Conservation (phyloP, 179 eudicot genomes). For the Dionaea muscipula region DNA sequence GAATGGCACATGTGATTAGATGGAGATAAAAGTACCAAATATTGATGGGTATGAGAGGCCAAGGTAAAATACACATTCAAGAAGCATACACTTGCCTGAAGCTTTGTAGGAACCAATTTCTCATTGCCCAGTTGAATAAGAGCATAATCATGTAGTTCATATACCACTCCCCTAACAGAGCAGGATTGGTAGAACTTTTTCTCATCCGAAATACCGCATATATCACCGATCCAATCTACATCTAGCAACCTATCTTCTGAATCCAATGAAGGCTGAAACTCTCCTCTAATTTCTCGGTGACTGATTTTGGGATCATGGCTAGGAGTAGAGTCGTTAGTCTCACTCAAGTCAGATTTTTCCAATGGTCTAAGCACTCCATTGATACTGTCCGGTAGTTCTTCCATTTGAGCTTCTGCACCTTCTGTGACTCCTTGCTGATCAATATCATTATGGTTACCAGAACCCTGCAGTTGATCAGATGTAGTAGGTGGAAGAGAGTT, state of each 20-base stretch:
- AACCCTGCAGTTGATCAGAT: conserved; percentile 17
- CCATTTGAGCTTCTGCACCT: conserved; percentile 19
- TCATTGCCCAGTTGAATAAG: conserved; percentile 32
- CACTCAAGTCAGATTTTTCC: conserved; percentile 16
- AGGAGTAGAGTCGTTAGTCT: conserved; percentile 10
- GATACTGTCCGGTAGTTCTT: conserved; percentile 22
- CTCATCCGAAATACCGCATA: conserved; percentile 31
- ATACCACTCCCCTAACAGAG: conserved; percentile 48
- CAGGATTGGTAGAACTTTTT: conserved; percentile 62
- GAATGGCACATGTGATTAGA: too few relatives aligned
- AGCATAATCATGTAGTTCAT: conserved; percentile 56
- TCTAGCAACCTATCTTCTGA: conserved; percentile 27
- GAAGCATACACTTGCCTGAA: conserved; percentile 45
- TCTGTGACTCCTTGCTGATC: conserved; percentile 20
- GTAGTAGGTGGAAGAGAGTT: conserved; percentile 15
- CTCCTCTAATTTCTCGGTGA: conserved; percentile 19
- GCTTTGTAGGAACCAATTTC: conserved; percentile 53
- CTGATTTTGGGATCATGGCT: conserved; percentile 12
- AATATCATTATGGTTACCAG: conserved; percentile 17
- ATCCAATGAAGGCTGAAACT: conserved; percentile 22
- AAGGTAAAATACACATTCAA: background rate
- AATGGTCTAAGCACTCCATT: conserved; percentile 10
- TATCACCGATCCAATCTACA: conserved; percentile 77
- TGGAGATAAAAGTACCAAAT: too few relatives aligned
- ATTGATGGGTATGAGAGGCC: background rate